These are phyloP conservation scores for Hypoxylon subgilvum DNA, from an alignment of 495 filamentous ascomycete genomes.

Conservation along the genomic window DNA sequence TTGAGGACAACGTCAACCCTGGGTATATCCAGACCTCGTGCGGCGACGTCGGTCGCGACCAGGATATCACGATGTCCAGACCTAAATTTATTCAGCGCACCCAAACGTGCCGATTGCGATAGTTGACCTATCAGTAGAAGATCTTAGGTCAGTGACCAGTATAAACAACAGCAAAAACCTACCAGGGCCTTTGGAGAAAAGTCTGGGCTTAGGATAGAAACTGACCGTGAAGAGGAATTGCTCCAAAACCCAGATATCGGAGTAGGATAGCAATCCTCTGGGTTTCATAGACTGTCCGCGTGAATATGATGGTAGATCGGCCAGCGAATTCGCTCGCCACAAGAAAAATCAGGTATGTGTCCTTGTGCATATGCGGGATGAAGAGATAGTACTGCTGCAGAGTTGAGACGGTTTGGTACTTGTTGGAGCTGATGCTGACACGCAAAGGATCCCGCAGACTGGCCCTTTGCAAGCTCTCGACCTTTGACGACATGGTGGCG, in stretches of 20 bases:
- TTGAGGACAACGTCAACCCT: constrained; percentile 89
- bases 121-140: constrained; percentile 52
- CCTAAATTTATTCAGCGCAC: constrained; percentile 85
- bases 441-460: constrained; percentile 73
- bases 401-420: constrained; percentile 87
- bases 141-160: neutral
- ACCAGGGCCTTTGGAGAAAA: neutral
- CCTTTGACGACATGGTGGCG: constrained; percentile 90
- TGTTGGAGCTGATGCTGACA: constrained; percentile 74
- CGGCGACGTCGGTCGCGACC: constrained; percentile 94
- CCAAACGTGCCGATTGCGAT: constrained; percentile 81
- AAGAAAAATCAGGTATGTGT: constrained; percentile 79
- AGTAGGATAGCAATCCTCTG: constrained; percentile 83
- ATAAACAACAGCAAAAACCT: neutral
- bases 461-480: constrained; percentile 89
- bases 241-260: constrained; percentile 75
- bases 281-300: constrained; percentile 89
- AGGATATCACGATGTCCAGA: constrained; percentile 77
- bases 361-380: constrained; percentile 88
- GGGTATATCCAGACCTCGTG: constrained; percentile 93
- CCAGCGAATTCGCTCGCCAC: constrained; percentile 84
- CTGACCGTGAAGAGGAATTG: constrained; percentile 90
- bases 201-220: neutral
- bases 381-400: constrained; percentile 83
- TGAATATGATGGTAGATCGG: constrained; percentile 87